Conservation (phyloP, 805 yeast genomes). For the Candida andamanensis region DNA sequence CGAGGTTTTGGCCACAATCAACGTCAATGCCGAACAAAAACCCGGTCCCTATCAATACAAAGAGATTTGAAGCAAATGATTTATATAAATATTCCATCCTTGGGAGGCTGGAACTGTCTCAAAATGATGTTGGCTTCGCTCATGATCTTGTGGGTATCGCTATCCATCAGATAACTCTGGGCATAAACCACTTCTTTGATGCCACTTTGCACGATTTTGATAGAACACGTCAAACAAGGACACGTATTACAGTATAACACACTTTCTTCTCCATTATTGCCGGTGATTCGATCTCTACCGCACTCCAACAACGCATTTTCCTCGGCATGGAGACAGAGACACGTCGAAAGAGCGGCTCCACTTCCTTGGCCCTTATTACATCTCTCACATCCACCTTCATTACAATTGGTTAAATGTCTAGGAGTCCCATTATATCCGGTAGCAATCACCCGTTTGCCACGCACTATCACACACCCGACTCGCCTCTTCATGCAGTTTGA, state of each 20-base stretch:
- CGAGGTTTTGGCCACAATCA: constrained; percentile 48
- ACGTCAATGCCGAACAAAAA: constrained; percentile 48
- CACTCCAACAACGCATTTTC: constrained; percentile 94
- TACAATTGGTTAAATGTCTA: constrained; percentile 78
- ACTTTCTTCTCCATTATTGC: constrained; percentile 29
- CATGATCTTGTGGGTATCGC: constrained; percentile 63
- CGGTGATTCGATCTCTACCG: constrained; percentile 73
- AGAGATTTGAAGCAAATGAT: constrained; percentile 18
- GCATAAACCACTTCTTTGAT: constrained; percentile 89
- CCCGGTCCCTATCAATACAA: constrained; percentile 41
- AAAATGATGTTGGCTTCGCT: constrained; percentile 67
- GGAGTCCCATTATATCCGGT: constrained; percentile 99
- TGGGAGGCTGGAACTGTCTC: constrained; percentile 45
- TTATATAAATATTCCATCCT: constrained; percentile 34
- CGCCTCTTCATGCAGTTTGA: constrained; percentile 96
- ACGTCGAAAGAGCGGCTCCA: constrained; percentile 71
- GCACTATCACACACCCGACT: constrained; percentile 93
- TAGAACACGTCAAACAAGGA: constrained; percentile 94
- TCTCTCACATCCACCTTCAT: constrained; percentile 91
- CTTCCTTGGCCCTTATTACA: constrained; percentile 68
- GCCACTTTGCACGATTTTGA: constrained; percentile 92
- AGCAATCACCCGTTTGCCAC: constrained; percentile 81
- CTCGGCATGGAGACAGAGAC: constrained; percentile 94
- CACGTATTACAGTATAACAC: constrained; percentile 91
- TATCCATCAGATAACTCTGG: constrained; percentile 90